Conservation (phyloP, 371 early-diverging fungal genomes). For the Apophysomyces elegans region DNA sequence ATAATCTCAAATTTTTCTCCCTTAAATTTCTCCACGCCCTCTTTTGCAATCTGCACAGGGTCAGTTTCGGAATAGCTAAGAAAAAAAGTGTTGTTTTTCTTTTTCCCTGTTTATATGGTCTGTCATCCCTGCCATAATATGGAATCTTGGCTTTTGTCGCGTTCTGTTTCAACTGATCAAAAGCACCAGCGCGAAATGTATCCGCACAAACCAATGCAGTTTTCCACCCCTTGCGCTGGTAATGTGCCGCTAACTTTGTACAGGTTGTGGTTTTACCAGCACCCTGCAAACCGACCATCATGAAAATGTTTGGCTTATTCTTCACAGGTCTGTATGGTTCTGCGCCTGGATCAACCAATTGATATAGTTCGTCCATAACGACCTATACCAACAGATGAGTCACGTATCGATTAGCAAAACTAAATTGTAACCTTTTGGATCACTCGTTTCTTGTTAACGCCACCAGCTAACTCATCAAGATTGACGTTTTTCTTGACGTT, state of each 20-base stretch:
- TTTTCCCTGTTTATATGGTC: not conserved
- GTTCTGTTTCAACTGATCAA: constrained; percentile 99
- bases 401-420: not conserved
- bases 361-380: constrained; percentile 95
- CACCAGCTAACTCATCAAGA: constrained; percentile 79
- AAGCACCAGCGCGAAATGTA: constrained; percentile 99
- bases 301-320: constrained; percentile 87
- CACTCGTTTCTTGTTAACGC: constrained; percentile 84
- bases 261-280: constrained; percentile 99
- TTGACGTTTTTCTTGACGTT: constrained; percentile 88
- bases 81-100: not conserved
- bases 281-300: constrained; percentile 99
- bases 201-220: constrained; percentile 98
- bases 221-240: constrained; percentile 98
- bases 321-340: constrained; percentile 90
- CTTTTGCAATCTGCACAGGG: constrained; percentile 93
- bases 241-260: constrained; percentile 97
- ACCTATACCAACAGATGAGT: constrained; percentile 51
- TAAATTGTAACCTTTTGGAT: constrained; percentile 78
- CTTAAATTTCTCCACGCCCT: constrained; percentile 97
- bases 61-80: constrained; percentile 92
- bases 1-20: constrained; percentile 98
- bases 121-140: constrained; percentile 83
- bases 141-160: constrained; percentile 98
- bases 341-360: constrained; percentile 93